phyloP scores from a whole-genome alignment of 306 rosid genomes.

The Quercus engelmannii region DNA sequence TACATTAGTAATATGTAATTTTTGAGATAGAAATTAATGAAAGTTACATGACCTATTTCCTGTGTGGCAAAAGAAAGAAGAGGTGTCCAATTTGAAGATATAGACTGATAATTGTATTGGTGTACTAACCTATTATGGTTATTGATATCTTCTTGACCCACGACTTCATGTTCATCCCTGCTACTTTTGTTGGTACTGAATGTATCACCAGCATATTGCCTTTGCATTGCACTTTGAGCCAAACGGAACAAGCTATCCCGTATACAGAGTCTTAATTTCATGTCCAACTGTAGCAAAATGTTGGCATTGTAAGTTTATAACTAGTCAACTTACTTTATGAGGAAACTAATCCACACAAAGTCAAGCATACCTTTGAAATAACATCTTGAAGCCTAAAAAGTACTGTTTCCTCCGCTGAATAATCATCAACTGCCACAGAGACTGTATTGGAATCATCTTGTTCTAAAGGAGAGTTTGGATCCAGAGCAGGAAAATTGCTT shows the following conservation, averaged over 20 bases:
- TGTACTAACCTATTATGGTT: conserved; percentile 49
- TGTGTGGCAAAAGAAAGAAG: background rate
- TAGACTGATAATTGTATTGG: background rate
- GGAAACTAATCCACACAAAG: conserved; percentile 31
- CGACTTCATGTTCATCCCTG: conserved; percentile 50
- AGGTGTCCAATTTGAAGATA: background rate
- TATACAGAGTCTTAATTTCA: conserved; percentile 65
- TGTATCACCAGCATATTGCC: conserved; percentile 62
- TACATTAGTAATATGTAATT: background rate
- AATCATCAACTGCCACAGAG: conserved; percentile 44
- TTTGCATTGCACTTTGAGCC: conserved; percentile 76
- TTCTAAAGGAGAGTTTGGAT: conserved; percentile 49
- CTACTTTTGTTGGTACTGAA: conserved; percentile 53
- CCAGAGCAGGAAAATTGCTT: conserved; percentile 40
- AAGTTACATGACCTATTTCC: background rate
- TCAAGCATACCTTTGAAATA: conserved; percentile 65
- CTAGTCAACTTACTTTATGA: conserved; percentile 31
- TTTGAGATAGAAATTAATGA: background rate
- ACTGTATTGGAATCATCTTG: conserved; percentile 73
- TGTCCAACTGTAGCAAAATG: conserved; percentile 74
- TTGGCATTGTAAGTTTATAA: conserved; percentile 47
- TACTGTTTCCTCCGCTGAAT: conserved; percentile 60
- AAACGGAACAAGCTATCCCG: conserved; percentile 89
- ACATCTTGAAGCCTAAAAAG: conserved; percentile 69
- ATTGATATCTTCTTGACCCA: conserved; percentile 50